Conservation (phyloP, 129 eudicot species). For the Flaveria linearis region DNA sequence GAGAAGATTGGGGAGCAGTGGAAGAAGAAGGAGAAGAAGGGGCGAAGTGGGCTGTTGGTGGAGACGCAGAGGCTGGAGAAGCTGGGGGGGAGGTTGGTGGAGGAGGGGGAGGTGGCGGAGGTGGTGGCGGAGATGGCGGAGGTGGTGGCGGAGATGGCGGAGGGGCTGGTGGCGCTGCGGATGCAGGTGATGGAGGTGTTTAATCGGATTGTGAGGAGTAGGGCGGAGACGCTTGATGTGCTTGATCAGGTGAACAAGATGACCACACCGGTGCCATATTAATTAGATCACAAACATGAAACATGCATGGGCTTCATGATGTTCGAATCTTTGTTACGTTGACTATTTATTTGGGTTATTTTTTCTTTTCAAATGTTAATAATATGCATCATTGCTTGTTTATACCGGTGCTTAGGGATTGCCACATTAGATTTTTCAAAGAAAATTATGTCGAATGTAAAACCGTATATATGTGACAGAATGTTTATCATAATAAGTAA, state of each 20-base stretch:
- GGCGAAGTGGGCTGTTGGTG: slow-evolving; percentile 64
- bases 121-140: slow-evolving; percentile 63
- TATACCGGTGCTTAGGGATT: too few species aligned
- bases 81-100: slow-evolving; percentile 49
- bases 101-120: slow-evolving; percentile 60
- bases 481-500: too few species aligned
- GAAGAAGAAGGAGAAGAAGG: slow-evolving; percentile 95
- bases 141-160: slow-evolving; percentile 79
- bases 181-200: slow-evolving; percentile 76
- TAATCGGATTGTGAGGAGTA: slow-evolving; percentile 80
- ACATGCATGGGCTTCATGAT: too few species aligned
- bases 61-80: slow-evolving; percentile 75
- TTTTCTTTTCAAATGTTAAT: too few species aligned
- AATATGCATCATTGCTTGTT: too few species aligned
- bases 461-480: too few species aligned
- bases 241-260: slow-evolving; percentile 70
- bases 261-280: slow-evolving; percentile 46
- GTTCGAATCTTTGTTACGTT: too few species aligned
- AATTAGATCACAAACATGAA: too few species aligned
- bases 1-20: slow-evolving; percentile 85
- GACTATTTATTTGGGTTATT: too few species aligned
- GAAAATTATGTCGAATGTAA: too few species aligned
- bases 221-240: slow-evolving; percentile 67
- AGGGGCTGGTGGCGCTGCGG: slow-evolving; percentile 63
- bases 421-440: too few species aligned